These are phyloP conservation scores for Fusarium torulosum DNA, from an alignment of 2,329 filamentous ascomycete genomes.

Conservation along the genomic window DNA sequence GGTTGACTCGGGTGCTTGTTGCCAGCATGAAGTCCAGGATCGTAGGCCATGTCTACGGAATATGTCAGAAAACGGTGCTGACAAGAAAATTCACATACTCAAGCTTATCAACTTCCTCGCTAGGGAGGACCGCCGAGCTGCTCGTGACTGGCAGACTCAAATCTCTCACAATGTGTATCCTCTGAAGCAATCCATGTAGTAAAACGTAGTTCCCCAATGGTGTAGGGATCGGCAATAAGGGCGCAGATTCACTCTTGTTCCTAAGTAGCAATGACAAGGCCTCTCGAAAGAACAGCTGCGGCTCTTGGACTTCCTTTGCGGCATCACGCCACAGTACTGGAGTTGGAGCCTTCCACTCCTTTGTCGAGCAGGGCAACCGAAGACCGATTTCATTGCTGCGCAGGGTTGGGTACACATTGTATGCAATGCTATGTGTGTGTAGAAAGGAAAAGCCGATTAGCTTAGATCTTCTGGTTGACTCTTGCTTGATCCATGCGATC, in stretches of 20 bases:
- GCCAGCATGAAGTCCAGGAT: slow-evolving; percentile 56
- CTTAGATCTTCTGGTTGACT: slow-evolving; percentile 53
- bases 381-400: slow-evolving; percentile 55
- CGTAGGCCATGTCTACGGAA: slow-evolving; percentile 50
- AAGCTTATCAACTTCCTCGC: slow-evolving; percentile 54
- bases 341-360: slow-evolving; percentile 54
- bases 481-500: slow-evolving; percentile 51
- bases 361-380: slow-evolving; percentile 53
- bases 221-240: slow-evolving; percentile 51
- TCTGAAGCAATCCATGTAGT: slow-evolving; percentile 54
- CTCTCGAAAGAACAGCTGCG: slow-evolving; percentile 55
- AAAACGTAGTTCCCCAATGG: slow-evolving; percentile 56
- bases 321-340: slow-evolving; percentile 31
- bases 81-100: slow-evolving; percentile 43
- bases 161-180: slow-evolving; percentile 56
- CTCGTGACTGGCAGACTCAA: slow-evolving; percentile 53
- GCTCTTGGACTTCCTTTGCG: slow-evolving; percentile 44
- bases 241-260: slow-evolving; percentile 43
- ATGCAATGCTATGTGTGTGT: slow-evolving; percentile 56
- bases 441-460: slow-evolving; percentile 56
- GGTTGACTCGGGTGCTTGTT: slow-evolving; percentile 55
- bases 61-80: neutral
- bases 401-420: slow-evolving; percentile 54
- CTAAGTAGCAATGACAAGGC: slow-evolving; percentile 52
- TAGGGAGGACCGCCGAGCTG: slow-evolving; percentile 49